Base-by-base conservation (phyloP, 78 protist genomes). In the Ministeria vibrans region DNA sequence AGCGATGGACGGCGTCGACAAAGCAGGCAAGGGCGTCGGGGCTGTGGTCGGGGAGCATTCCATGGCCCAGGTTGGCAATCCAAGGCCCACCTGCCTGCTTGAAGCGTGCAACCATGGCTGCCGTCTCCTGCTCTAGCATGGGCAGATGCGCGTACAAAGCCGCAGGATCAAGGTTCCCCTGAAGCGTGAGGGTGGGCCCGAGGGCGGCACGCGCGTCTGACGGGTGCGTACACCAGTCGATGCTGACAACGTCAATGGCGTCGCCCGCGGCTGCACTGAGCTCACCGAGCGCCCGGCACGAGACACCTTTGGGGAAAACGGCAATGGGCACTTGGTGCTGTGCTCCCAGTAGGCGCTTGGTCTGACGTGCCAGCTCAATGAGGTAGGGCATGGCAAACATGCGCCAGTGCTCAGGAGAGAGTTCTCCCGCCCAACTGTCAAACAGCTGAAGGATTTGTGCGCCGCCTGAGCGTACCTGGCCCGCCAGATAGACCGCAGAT, bases 101-200 rank as follows among this genome's bases (percentile, higher is more conserved):
- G 72, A 87, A 87, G 28, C 46, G n/a, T 0, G 11, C 41, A 25
- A 92, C 36, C 91, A 92, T 86, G 1, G 44, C 28, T 44, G 71
- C 45, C 25, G 79, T 88, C 46, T 71, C 72, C 46, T 22, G 49
- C 38, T 64, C 30, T 42, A 93, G 83, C 11, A 49, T 79, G 27
- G 66, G 76, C 28, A 66, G 49, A 25, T 82, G 39, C 15, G 81
- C 91, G 74, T 76, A 93, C 44, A 93, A 71, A 27, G 72, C 75
- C 15, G 86, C 44, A 30, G 96, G 96, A 75, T 93, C 96, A 66
- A 93, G 2, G 84, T 93, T 93, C 63, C 96, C 96, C 69, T 85
- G 90, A 13, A 92, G 81, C 25, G 82, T 34, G 15, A 34, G 43
- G 83, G 74, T 22, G 74, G 27, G 3, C 41, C 28, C 30, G 25